These are phyloP conservation scores for Mycena chlorophos DNA, from an alignment of 768 basidiomycete genomes.

Conservation along the genomic window DNA sequence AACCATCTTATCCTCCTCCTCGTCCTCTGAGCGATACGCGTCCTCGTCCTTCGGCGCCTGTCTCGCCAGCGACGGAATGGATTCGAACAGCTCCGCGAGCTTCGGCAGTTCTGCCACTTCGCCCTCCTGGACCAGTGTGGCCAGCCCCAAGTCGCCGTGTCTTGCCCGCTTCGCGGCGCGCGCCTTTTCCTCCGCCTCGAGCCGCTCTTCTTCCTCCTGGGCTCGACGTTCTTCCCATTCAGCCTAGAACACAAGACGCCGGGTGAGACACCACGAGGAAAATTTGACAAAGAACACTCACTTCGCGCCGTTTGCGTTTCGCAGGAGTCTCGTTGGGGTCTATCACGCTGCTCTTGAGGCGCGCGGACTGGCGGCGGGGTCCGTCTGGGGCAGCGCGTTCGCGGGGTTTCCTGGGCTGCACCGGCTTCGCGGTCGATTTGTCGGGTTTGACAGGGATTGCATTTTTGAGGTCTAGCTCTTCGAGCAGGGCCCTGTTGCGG, in stretches of 20 bases:
- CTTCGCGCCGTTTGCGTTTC: constrained; percentile 68
- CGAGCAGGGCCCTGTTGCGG: constrained; percentile 72
- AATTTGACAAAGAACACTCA: too few species aligned
- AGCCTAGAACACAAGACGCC: constrained; percentile 34
- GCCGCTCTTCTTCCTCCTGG: constrained; percentile 60
- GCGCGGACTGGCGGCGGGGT: constrained; percentile 67
- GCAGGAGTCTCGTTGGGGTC: constrained; percentile 67
- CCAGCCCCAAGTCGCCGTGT: constrained; percentile 62
- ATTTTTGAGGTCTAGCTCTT: constrained; percentile 66
- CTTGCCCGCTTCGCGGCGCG: constrained; percentile 69
- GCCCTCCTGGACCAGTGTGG: constrained; percentile 54
- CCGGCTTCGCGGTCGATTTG: constrained; percentile 56
- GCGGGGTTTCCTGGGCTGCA: constrained; percentile 58
- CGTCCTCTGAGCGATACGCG: constrained; percentile 50
- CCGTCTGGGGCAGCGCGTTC: constrained; percentile 38
- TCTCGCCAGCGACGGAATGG: constrained; percentile 38
- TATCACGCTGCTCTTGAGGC: constrained; percentile 47
- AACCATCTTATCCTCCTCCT: constrained; percentile 50
- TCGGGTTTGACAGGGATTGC: constrained; percentile 51
- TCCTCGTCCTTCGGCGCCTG: constrained; percentile 45
- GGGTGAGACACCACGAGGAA: neutral
- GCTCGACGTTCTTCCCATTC: constrained; percentile 50
- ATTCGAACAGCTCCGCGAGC: constrained; percentile 47
- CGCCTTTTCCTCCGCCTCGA: constrained; percentile 62
- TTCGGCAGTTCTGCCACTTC: constrained; percentile 45